Evolutionary conservation across 2,329 filamentous ascomycete species (phyloP).

Genomic region (Ramularia collo-cygni): DNA sequence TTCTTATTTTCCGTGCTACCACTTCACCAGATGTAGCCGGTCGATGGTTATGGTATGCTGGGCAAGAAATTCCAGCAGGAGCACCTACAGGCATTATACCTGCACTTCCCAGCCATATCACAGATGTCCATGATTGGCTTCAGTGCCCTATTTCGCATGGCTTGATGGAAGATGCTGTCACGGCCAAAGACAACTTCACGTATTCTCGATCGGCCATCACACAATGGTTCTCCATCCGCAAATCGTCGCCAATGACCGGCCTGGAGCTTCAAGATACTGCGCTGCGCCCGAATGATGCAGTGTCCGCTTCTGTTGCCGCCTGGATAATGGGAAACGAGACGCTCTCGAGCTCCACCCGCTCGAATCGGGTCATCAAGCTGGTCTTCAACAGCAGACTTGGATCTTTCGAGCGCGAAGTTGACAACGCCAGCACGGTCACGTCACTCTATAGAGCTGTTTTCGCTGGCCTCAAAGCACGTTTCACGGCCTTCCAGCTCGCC

Average conservation of each 20-base stretch:
- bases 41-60: constrained; percentile 24
- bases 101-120: constrained; percentile 13
- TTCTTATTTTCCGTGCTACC: constrained; percentile 23
- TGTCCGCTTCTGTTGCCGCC: constrained; percentile 17
- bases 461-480: constrained; percentile 23
- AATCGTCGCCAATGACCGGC: constrained; percentile 30
- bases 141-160: constrained; percentile 30
- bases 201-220: constrained; percentile 32
- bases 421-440: constrained; percentile 5
- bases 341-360: background rate
- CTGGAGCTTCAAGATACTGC: constrained; percentile 19
- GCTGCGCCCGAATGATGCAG: constrained; percentile 18
- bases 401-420: constrained; percentile 10
- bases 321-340: constrained; percentile 21
- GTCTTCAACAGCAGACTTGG: constrained; percentile 15
- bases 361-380: constrained; percentile 1
- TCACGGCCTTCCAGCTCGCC: constrained; percentile 22
- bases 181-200: constrained; percentile 27
- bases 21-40: constrained; percentile 7
- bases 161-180: constrained; percentile 31
- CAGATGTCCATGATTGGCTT: constrained; percentile 21
- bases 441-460: constrained; percentile 26
- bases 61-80: constrained; percentile 17
- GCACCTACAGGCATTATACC: constrained; percentile 9
- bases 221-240: constrained; percentile 30